Conservation (phyloP, 768 basidiomycete genomes). For the Podaxis sp. region DNA sequence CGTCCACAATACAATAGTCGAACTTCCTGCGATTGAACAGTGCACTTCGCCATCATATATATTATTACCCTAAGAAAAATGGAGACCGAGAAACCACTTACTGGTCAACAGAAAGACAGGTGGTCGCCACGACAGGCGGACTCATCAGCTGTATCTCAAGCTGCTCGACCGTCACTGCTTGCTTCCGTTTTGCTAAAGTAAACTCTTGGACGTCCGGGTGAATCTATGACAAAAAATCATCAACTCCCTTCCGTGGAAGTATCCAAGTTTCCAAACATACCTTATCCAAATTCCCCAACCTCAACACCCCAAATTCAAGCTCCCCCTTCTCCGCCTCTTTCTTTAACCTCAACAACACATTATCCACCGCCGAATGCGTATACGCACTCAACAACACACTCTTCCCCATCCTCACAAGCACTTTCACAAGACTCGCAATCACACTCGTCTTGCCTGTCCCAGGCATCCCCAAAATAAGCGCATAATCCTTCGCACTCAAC, state of each 20-base stretch:
- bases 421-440: slow-evolving; percentile 81
- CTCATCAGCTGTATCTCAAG: slow-evolving; percentile 78
- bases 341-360: slow-evolving; percentile 81
- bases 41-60: slow-evolving; percentile 41
- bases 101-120: slow-evolving; percentile 93
- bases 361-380: slow-evolving; percentile 98
- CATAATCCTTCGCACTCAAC: slow-evolving; percentile 81
- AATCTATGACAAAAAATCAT: slow-evolving; percentile 42
- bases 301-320: slow-evolving; percentile 67
- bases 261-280: slow-evolving; percentile 30
- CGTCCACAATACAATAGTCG: slow-evolving; percentile 97
- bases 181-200: slow-evolving; percentile 54
- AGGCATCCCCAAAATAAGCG: slow-evolving; percentile 94
- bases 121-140: slow-evolving; percentile 94
- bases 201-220: slow-evolving; percentile 76
- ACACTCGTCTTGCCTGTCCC: slow-evolving; percentile 98
- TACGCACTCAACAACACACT: slow-evolving; percentile 87
- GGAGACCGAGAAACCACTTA: slow-evolving; percentile 34
- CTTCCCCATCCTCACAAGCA: slow-evolving; percentile 76
- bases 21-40: slow-evolving; percentile 83
- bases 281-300: slow-evolving; percentile 91
- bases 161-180: slow-evolving; percentile 70
- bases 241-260: background rate
- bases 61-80: background rate
- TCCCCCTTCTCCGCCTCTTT: slow-evolving; percentile 23